A percentile compares a stretch with the other conserved stretches of the same genome.
These are phyloP conservation scores for Aegilops bicornis DNA, from an alignment of 176 grass and related monocot genomes.

Conservation along the genomic window DNA sequence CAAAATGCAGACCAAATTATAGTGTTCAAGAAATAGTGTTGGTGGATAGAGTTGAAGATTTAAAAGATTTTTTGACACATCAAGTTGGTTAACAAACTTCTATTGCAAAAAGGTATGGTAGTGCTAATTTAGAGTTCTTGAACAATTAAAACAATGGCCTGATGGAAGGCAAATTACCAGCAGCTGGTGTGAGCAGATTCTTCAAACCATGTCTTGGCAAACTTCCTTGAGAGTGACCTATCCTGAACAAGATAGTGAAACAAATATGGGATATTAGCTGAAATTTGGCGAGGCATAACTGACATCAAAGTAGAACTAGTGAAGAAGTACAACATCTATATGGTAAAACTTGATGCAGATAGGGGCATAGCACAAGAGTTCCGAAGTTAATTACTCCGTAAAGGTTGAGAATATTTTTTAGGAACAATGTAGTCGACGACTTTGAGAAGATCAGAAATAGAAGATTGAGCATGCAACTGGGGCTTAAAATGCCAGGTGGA, in stretches of 20 bases:
- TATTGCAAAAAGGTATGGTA: background rate
- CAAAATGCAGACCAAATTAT: background rate
- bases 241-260: constrained; percentile 51
- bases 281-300: background rate
- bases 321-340: background rate
- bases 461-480: background rate
- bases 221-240: constrained; percentile 43
- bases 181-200: constrained; percentile 62
- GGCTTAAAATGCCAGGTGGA: background rate
- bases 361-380: background rate
- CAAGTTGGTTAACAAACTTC: background rate
- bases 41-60: background rate
- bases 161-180: constrained; percentile 52
- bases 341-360: constrained; percentile 7
- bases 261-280: constrained; percentile 17
- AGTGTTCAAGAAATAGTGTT: constrained; percentile 1
- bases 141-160: background rate
- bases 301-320: constrained; percentile 4
- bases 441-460: background rate
- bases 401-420: background rate
- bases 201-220: constrained; percentile 38
- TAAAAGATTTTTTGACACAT: background rate
- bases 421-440: background rate
- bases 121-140: background rate
- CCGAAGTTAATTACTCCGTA: background rate